These are phyloP conservation scores for Aspergillus flavus DNA, from an alignment of 2,329 filamentous ascomycete species.

Conservation along the genomic window DNA sequence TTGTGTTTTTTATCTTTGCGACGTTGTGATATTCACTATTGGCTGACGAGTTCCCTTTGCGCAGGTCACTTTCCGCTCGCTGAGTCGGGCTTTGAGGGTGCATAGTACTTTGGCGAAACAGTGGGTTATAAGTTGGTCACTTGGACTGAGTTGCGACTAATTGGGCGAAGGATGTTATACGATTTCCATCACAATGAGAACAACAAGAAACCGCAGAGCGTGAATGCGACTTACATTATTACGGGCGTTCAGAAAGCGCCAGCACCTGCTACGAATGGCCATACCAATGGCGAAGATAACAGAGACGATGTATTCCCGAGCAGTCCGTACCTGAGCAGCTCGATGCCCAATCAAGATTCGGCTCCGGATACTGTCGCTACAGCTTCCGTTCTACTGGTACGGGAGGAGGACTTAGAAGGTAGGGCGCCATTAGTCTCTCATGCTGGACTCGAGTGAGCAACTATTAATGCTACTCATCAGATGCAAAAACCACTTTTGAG, in stretches of 20 bases:
- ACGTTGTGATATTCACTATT: not conserved
- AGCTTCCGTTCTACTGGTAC: conserved; percentile 66
- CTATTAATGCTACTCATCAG: conserved; percentile 46
- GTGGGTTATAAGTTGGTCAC: conserved; percentile 53
- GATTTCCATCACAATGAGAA: conserved; percentile 83
- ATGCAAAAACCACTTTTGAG: conserved; percentile 67
- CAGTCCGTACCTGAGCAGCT: conserved; percentile 69
- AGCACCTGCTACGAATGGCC: conserved; percentile 44
- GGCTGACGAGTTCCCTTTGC: not conserved
- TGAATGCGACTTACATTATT: conserved; percentile 93
- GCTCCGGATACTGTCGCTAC: conserved; percentile 56
- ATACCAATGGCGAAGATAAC: conserved; percentile 60
- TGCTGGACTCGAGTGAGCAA: not conserved
- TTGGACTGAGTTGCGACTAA: conserved; percentile 22
- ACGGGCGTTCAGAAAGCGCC: conserved; percentile 64
- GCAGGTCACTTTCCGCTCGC: conserved; percentile 81
- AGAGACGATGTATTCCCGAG: conserved; percentile 61
- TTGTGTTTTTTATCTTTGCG: conserved; percentile 7
- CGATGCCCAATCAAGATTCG: conserved; percentile 58
- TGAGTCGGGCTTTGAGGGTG: conserved; percentile 80
- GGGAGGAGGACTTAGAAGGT: conserved; percentile 74
- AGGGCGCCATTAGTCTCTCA: conserved; percentile 18
- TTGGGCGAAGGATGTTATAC: conserved; percentile 70
- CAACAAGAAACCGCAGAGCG: conserved; percentile 67
- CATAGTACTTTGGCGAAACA: conserved; percentile 88